Base-by-base conservation (phyloP, 495 filamentous ascomycete genomes). In the Penicillium nucicola region DNA sequence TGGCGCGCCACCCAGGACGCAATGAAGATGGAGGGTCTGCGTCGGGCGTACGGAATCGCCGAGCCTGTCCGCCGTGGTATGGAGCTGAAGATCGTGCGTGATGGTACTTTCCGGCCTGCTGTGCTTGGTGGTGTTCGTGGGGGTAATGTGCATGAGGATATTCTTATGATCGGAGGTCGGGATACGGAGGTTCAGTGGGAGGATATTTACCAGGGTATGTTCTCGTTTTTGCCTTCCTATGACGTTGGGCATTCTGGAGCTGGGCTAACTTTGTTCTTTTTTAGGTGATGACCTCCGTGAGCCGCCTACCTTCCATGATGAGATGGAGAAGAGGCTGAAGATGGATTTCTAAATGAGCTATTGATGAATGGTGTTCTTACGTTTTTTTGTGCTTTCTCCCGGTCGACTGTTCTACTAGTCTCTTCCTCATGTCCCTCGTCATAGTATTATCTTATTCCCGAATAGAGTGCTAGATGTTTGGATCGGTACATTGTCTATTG, bases 41-140 rank as follows among this genome's bases (percentile, higher is more conserved):
- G 90, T 38, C 88, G 90, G 47, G 81, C 85, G 28, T 97, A 87
- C 68, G 92, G 92, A 37, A 89, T 96, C 49, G 89, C 86, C n/a
- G 92, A 96, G 81, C 92, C 92, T 9, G 82, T 97, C 54, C 82
- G 89, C 13, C 83, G 92, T n/a, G 87, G 85, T 31, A 98, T 98
- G 92, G 92, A 98, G 77, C 73, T 95, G 61, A 88, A 87, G 79
- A 90, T 95, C 62, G 79, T 82, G 1, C 77, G 82, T 43, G 79
- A 75, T 61, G 78, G 80, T 17, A 78, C 76, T 44, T 81, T 82
- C 72, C 56, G 70, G 47, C 77, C 77, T 28, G 64, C 61, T 42
- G 60, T 66, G 35, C 56, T 80, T 57, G 76, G 78, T 30, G 70
- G 70, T 7, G 11, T 59, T 42, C 58, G 54, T 36, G 68, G 63